Evolutionary conservation across 2,329 filamentous ascomycete genomes (phyloP).

Genomic region (Mycosphaerella arachidis): DNA sequence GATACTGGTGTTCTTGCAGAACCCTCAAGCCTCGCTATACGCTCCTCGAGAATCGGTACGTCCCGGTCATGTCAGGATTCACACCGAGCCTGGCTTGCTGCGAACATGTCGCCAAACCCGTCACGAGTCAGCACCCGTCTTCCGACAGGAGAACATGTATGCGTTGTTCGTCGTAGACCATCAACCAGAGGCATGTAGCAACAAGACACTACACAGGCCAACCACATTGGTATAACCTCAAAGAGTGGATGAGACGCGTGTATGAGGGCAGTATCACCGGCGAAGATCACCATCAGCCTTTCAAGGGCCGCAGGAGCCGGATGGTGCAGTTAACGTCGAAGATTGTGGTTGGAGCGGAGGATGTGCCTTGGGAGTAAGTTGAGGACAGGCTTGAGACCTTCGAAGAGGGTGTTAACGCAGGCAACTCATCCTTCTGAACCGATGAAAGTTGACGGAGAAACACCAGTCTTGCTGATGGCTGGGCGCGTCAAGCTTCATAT

Average conservation of each 20-base stretch:
- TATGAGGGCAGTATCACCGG: background rate
- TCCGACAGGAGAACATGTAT: slow-evolving; percentile 47
- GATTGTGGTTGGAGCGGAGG: background rate
- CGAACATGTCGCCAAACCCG: slow-evolving; percentile 39
- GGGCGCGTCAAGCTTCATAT: too few species aligned
- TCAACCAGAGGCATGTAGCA: background rate
- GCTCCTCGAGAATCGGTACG: slow-evolving; percentile 31
- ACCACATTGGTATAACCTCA: background rate
- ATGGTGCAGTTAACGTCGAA: background rate
- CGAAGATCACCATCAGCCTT: background rate
- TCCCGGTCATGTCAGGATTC: slow-evolving; percentile 33
- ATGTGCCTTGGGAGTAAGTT: background rate
- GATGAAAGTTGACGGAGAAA: background rate
- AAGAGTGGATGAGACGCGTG: background rate
- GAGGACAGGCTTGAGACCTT: background rate
- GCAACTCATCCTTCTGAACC: background rate
- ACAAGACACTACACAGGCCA: background rate
- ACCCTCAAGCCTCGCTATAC: slow-evolving; percentile 22
- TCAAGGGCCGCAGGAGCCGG: background rate
- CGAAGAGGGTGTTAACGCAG: background rate
- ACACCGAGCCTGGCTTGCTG: slow-evolving; percentile 39
- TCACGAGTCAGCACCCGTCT: slow-evolving; percentile 40
- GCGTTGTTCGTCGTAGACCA: background rate
- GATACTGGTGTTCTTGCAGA: too few species aligned
- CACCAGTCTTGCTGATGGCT: too few species aligned